phyloP scores from a whole-genome alignment of 768 basidiomycete genomes.

The Clitopilus passeckerianus region DNA sequence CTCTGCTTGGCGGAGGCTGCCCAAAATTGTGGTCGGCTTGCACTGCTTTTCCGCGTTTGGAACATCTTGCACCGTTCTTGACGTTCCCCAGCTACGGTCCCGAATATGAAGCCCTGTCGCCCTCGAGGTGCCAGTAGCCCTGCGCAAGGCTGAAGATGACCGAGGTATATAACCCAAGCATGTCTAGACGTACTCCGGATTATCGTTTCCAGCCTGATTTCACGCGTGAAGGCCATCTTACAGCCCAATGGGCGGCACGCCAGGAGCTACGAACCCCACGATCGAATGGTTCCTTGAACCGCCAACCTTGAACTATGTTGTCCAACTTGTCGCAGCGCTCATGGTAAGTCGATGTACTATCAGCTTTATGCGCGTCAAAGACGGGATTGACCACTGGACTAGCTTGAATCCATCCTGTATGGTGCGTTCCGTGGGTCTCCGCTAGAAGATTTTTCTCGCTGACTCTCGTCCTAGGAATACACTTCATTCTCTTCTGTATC shows the following conservation, averaged over 20 bases:
- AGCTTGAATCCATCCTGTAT: not conserved
- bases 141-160: no score
- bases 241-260: not conserved
- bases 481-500: constrained; percentile 28
- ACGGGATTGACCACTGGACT: not conserved
- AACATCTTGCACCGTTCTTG: not conserved
- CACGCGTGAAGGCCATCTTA: no score
- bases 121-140: not conserved
- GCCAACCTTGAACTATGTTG: not conserved
- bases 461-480: constrained; percentile 20
- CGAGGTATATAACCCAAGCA: no score
- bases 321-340: not conserved
- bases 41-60: not conserved
- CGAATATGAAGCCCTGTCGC: not conserved
- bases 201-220: no score
- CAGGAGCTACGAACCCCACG: not conserved
- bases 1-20: not conserved
- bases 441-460: not conserved
- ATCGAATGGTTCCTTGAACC: not conserved
- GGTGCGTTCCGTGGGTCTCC: not conserved
- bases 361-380: no score
- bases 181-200: no score
- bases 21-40: not conserved
- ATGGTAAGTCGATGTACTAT: not conserved
- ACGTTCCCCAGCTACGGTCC: not conserved